Evolutionary conservation across 129 eudicot genomes (phyloP), one percentile per base, ranked within the genome.

Genomic region (Mikania micrantha): DNA sequence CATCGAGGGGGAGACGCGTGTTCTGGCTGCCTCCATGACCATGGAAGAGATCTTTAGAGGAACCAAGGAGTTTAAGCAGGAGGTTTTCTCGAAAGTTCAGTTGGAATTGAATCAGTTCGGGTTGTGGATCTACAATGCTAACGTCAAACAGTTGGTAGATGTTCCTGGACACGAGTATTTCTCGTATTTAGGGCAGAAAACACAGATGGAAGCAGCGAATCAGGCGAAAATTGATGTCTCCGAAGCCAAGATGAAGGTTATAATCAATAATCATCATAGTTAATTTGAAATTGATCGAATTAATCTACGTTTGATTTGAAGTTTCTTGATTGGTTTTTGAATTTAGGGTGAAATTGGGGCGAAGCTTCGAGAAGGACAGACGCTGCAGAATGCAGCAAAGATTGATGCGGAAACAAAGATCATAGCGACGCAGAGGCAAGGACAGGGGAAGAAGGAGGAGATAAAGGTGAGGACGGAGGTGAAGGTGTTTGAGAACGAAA

Each of bases 391-490:
- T 9, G 96, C 96, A 8, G 92, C 96, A 0, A 83, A 80, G 49
- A 88, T 88, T 25, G 93, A 88, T 49, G 92, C 90, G 0, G 96
- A 88, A 56, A 88, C 96, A 0, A 85, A 57, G 85, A 68, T 89
- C n/a, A 66, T 85, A 48, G 19, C 87, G 2, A 81, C 83, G 0
- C 79, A 83, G 29, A 83, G 86, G 72, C 72, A 75, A 47, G 93
- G 88, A 11, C 69, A 80, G 31, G 93, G 88, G 44, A 83, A 67
- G 67, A 86, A 78, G 74, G 93, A 83, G 48, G 88, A 86, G 73
- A 71, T 86, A 4, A 80, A 54, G 61, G 88, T 86, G 67, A 70
- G 44, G 72, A 70, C 86, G 0, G 86, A 83, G 72, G 85, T 86
- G 34, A 81, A 86, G 78, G 83, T 86, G 19, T 86, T 77, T 16